These are phyloP conservation scores for Podaxis rugospora DNA, from an alignment of 768 basidiomycete genomes.

Conservation along the genomic window DNA sequence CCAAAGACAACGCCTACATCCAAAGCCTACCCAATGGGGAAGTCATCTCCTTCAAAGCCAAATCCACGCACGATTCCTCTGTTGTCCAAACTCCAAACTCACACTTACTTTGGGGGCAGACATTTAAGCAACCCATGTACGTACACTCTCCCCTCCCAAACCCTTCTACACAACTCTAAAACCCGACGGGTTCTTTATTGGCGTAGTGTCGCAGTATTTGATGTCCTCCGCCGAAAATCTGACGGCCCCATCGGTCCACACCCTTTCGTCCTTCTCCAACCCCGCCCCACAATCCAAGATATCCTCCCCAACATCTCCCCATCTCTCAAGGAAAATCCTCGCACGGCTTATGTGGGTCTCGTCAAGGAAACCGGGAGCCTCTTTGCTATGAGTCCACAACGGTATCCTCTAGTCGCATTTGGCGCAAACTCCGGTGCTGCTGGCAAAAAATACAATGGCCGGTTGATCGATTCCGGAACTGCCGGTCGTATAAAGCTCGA, in stretches of 20 bases:
- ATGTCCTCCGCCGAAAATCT: slow-evolving; percentile 49
- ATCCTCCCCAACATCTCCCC: slow-evolving; percentile 58
- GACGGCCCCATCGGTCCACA: slow-evolving; percentile 23
- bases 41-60: slow-evolving; percentile 67
- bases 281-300: slow-evolving; percentile 70
- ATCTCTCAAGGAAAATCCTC: slow-evolving; percentile 37
- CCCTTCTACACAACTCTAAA: neutral
- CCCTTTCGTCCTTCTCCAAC: slow-evolving; percentile 86
- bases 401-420: slow-evolving; percentile 81
- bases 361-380: slow-evolving; percentile 69
- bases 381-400: slow-evolving; percentile 80
- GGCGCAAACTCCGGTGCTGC: slow-evolving; percentile 25
- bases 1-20: slow-evolving; percentile 77
- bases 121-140: slow-evolving; percentile 67
- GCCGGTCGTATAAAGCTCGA: neutral
- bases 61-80: slow-evolving; percentile 14
- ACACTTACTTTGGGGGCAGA: slow-evolving; percentile 51
- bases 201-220: slow-evolving; percentile 76
- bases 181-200: neutral
- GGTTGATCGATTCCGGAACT: slow-evolving; percentile 1
- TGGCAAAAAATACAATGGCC: slow-evolving; percentile 7
- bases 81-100: slow-evolving; percentile 23
- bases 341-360: slow-evolving; percentile 79
- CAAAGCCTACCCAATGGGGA: slow-evolving; percentile 79
- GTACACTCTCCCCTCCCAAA: slow-evolving; percentile 19